phyloP scores from a whole-genome alignment of 163 green algal species.

The Chlamydomonas reinhardtii region DNA sequence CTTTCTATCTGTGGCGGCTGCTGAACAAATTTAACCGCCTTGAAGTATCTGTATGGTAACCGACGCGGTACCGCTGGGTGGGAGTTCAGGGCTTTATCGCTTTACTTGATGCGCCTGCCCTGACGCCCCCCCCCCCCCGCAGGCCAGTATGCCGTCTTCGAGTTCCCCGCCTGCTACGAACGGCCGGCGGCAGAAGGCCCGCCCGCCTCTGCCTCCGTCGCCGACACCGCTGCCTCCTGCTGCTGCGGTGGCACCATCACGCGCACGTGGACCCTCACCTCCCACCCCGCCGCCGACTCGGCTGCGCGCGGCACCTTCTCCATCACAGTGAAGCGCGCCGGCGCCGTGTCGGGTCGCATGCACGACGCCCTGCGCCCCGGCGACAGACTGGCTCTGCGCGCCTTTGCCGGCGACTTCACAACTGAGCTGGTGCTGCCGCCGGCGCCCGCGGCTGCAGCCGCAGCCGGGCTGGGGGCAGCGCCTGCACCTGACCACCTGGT shows the following conservation, averaged over 20 bases:
- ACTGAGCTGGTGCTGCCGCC: neutral
- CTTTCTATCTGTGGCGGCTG: no score
- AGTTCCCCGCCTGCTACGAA: constrained; percentile 11
- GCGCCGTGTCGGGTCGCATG: constrained; percentile 47
- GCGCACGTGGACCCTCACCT: constrained; percentile 56
- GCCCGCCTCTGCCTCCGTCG: neutral
- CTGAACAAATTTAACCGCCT: no score
- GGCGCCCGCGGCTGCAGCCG: no score
- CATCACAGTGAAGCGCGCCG: constrained; percentile 54
- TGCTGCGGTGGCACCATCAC: neutral
- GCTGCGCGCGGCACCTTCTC: constrained; percentile 33
- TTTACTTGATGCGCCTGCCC: no score
- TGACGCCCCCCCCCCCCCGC: neutral
- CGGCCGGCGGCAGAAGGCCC: no score
- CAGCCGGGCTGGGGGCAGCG: no score
- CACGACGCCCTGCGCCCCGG: constrained; percentile 31
- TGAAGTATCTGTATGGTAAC: no score
- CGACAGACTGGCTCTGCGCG: neutral
- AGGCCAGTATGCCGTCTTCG: constrained; percentile 54
- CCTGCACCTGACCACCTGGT: no score
- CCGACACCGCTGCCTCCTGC: no score
- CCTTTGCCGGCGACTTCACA: constrained; percentile 46
- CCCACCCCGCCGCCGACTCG: constrained; percentile 27
- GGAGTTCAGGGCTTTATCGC: no score
- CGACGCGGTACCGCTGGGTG: no score